Evolutionary conservation across 768 basidiomycete genomes (phyloP).

Genomic region (Pisolithus sp.): DNA sequence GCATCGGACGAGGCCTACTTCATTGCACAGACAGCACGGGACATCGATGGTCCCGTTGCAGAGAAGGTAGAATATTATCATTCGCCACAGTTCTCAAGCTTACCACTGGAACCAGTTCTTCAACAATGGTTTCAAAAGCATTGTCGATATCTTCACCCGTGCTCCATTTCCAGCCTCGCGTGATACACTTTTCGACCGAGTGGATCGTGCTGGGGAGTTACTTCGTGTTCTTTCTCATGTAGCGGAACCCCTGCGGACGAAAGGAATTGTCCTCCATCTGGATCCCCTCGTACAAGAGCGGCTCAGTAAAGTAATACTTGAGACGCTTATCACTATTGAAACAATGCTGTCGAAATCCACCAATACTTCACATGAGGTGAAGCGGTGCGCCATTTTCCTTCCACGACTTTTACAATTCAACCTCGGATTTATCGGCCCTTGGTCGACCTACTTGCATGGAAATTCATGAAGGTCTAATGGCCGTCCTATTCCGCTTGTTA

Average conservation of each 20-base stretch:
- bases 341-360: conserved; percentile 24
- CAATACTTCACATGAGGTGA: conserved; percentile 21
- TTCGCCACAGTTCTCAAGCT: background rate
- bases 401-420: conserved; percentile 68
- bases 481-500: conserved; percentile 41
- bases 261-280: conserved; percentile 45
- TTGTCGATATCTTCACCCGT: conserved; percentile 48
- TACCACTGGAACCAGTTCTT: conserved; percentile 45
- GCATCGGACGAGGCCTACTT: conserved; percentile 77
- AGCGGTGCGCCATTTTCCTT: conserved; percentile 47
- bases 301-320: conserved; percentile 45
- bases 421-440: conserved; percentile 55
- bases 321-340: conserved; percentile 39
- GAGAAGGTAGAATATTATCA: conserved; percentile 45
- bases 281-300: conserved; percentile 44
- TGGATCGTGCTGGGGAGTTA: conserved; percentile 57
- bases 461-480: conserved; percentile 36
- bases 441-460: conserved; percentile 49
- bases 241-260: conserved; percentile 54
- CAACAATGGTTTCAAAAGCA: conserved; percentile 64
- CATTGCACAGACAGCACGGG: conserved; percentile 74
- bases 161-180: conserved; percentile 20
- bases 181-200: conserved; percentile 31
- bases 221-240: conserved; percentile 64
- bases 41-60: conserved; percentile 59